A percentile compares a stretch with the other conserved stretches of the same genome.
These are phyloP conservation scores for Penicillium sp. DNA, from an alignment of 2,329 filamentous ascomycete genomes.

Conservation along the genomic window DNA sequence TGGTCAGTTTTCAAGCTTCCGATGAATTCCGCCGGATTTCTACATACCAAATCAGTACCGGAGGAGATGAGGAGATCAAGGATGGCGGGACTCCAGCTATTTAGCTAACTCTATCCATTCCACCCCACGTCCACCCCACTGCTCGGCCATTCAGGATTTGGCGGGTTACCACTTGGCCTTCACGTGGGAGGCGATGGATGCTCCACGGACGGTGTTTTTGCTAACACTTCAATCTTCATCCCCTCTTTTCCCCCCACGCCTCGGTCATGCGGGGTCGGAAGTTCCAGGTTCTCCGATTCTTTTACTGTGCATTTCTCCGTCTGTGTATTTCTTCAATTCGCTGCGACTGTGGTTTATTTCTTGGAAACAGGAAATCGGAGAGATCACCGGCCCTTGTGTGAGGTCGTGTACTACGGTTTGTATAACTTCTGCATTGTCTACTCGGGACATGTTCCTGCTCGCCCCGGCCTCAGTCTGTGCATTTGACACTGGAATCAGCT, in stretches of 20 bases:
- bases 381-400: not conserved
- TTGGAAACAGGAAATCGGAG: not conserved
- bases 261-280: slow-evolving; percentile 13
- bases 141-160: not conserved
- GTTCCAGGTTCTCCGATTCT: not conserved
- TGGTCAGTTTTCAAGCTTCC: not conserved
- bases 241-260: not conserved
- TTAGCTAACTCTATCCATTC: not conserved
- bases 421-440: not conserved
- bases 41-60: not conserved
- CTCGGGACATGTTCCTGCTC: not conserved
- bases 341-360: not conserved
- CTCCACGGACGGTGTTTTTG: not conserved
- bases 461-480: too few species aligned
- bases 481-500: not conserved
- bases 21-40: not conserved
- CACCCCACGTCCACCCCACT: slow-evolving; percentile 5
- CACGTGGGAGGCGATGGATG: not conserved
- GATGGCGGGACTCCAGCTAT: not conserved
- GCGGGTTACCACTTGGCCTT: not conserved
- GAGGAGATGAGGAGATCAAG: not conserved
- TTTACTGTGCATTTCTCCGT: too few species aligned
- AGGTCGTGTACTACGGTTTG: not conserved
- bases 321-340: too few species aligned
- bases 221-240: not conserved